Evolutionary conservation across 306 rosid species (phyloP), one percentile per base, ranked within the genome.

Genomic region (Quercus dentata): DNA sequence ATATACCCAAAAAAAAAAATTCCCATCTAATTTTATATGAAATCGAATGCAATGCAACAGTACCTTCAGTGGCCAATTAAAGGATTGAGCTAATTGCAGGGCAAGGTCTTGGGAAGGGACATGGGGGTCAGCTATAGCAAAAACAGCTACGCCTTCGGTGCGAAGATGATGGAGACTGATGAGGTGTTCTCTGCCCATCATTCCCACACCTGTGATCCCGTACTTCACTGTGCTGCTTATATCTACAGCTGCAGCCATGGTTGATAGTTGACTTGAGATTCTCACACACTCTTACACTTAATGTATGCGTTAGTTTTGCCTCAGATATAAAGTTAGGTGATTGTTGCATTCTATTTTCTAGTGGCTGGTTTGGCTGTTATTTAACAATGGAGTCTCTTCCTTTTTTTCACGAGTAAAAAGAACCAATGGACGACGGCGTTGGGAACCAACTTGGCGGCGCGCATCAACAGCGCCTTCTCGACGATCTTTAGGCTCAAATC

Each of bases 131-230:
- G 97, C 98, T 65, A 94, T 78, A 82, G 98, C 98, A 2, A 84
- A 89, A 2, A 92, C 98, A 23, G 84, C 85, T 11, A 80, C 94
- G 33, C 87, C 90, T 79, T 88, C 77, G 4, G 52, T 55, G 41
- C 94, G 91, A 63, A 91, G 98, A 87, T 92, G 97, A 83, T 87
- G 23, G 71, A 94, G 69, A 85, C 92, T 94, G 67, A 94, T 74
- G 61, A 94, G 97, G 87, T 92, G 98, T 82, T 92, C 97, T 55
- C 97, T 86, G 56, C 99, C 99, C 99, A 94, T 94, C 99, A 94
- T 94, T 67, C 99, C 99, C 73, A 90, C 99, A 5, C 99, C 99
- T 9, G 92, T 88, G 74, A 94, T 92, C 82, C 99, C 99, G 33
- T 94, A 94, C 76, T 90, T 92, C 56, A 91, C 86, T 5, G 73